Evolutionary conservation across 1,139 yeast species (phyloP), one percentile per base, ranked within the genome.

Genomic region (Dujonia santamariae): DNA sequence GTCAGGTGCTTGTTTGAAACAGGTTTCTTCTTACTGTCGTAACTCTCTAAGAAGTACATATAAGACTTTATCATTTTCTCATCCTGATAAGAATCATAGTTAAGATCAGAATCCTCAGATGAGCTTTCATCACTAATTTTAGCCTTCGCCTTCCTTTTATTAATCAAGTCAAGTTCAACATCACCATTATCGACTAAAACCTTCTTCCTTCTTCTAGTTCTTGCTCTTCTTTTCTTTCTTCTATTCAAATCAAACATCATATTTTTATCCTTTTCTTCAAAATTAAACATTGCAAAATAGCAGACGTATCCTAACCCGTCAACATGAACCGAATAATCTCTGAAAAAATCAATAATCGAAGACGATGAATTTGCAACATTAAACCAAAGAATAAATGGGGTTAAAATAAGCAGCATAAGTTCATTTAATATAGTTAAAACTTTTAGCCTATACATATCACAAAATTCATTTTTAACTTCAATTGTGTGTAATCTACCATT

Each of bases 231-330:
- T 38, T 17, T 25, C 18, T 47, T 53, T 30, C 44, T 46, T 38
- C 56, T 59, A 35, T 55, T 61, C 34, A 56, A 44, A 34, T 67
- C 61, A 37, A 45, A 39, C 71, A 64, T 62, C 74, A 68, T 68
- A 42, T 68, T 73, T 46, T 74, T 70, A 44, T 72, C 76, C 43
- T 72, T 72, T 39, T 78, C 75, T 45, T 81, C 84, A 42, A 82
- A 77, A 47, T 85, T 85, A 59, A 92, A 94, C 79, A 86, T 85
- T 3, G 98, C 97, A 67, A 81, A 87, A 28, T 86, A 82, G 53
- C 98, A 92, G 24, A 92, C 95, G 50, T 90, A 85, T 0, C 98
- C 99, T 30, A 92, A 64, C 0, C 97, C 97, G 60, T 90, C 97
- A 31, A 90, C 87, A 54, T 90, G 94, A 9, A 88, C 80, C 8